These are phyloP conservation scores for Nemania sp. DNA, from an alignment of 2,329 filamentous ascomycete species.

Conservation along the genomic window DNA sequence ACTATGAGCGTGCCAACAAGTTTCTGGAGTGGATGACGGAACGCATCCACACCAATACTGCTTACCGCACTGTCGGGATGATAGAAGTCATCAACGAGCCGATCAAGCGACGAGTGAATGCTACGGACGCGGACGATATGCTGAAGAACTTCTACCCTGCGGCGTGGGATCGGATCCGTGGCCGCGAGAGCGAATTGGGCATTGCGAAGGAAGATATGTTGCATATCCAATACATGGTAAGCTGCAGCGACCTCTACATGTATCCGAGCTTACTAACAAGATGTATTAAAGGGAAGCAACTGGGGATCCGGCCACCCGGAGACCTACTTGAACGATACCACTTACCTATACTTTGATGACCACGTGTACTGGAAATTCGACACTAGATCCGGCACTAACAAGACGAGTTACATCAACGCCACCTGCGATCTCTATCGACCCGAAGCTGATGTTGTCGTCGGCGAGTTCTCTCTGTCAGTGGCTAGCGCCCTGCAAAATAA, in stretches of 20 bases:
- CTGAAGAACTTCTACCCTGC: constrained; percentile 59
- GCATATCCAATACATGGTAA: constrained; percentile 57
- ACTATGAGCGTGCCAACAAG: constrained; percentile 61
- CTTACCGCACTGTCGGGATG: constrained; percentile 63
- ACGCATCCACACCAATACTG: constrained; percentile 57
- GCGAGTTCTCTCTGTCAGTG: constrained; percentile 67
- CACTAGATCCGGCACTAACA: constrained; percentile 55
- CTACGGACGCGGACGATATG: constrained; percentile 50
- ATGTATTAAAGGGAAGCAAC: constrained; percentile 46
- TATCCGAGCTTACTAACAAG: background rate
- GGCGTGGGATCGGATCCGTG: constrained; percentile 58
- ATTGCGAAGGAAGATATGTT: constrained; percentile 55
- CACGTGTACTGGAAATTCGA: constrained; percentile 59
- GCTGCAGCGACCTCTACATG: background rate
- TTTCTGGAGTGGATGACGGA: constrained; percentile 64
- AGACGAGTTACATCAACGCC: constrained; percentile 64
- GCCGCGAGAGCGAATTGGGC: constrained; percentile 55
- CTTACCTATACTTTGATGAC: constrained; percentile 51
- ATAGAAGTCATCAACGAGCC: constrained; percentile 66
- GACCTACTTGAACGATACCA: constrained; percentile 53
- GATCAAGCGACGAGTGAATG: constrained; percentile 46
- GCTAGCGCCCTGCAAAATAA: constrained; percentile 60
- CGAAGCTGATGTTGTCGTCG: constrained; percentile 62
- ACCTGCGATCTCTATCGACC: constrained; percentile 58
- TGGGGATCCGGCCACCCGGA: constrained; percentile 65